Evolutionary conservation across 352 stramenopile species (phyloP).

Genomic region (Phytophthora cactorum): DNA sequence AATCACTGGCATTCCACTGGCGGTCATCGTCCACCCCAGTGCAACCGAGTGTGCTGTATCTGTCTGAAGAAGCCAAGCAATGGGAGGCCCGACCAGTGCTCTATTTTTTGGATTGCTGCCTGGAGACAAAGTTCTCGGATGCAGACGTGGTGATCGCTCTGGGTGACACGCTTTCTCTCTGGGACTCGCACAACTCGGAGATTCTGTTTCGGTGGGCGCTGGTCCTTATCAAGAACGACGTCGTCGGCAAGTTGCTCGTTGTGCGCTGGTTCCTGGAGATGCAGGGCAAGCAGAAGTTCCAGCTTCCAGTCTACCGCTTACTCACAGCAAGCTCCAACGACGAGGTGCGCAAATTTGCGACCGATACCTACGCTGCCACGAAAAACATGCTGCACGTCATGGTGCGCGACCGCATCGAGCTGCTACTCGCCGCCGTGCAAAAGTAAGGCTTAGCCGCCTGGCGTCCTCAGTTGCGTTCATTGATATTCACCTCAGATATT

Average conservation of each 20-base stretch:
- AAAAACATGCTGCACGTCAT: constrained; percentile 74
- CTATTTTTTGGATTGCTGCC: constrained; percentile 76
- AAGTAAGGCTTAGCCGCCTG: constrained; percentile 5
- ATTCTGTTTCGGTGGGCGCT: constrained; percentile 73
- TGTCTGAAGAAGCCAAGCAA: constrained; percentile 60
- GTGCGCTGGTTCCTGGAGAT: constrained; percentile 65
- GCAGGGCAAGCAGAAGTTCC: constrained; percentile 86
- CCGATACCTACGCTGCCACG: constrained; percentile 49
- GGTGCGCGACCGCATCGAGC: constrained; percentile 73
- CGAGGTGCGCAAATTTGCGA: constrained; percentile 49
- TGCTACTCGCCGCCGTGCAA: constrained; percentile 45
- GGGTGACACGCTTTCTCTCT: constrained; percentile 61
- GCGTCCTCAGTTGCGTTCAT: constrained; percentile 1
- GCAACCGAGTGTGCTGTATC: constrained; percentile 66
- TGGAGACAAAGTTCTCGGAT: constrained; percentile 50
- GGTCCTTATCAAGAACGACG: constrained; percentile 69
- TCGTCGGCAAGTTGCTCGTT: constrained; percentile 49
- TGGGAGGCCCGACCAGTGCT: constrained; percentile 69
- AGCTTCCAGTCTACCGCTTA: constrained; percentile 73
- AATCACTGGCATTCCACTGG: constrained; percentile 75
- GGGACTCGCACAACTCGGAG: constrained; percentile 65
- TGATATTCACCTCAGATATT: constrained; percentile 5
- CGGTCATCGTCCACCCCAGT: constrained; percentile 52
- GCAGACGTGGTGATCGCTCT: constrained; percentile 54
- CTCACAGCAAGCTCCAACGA: constrained; percentile 53